A percentile compares a stretch with the other conserved stretches of the same genome.
Evolutionary conservation across 2,329 filamentous ascomycete genomes (phyloP).

Genomic region (Apiospora arundinis): DNA sequence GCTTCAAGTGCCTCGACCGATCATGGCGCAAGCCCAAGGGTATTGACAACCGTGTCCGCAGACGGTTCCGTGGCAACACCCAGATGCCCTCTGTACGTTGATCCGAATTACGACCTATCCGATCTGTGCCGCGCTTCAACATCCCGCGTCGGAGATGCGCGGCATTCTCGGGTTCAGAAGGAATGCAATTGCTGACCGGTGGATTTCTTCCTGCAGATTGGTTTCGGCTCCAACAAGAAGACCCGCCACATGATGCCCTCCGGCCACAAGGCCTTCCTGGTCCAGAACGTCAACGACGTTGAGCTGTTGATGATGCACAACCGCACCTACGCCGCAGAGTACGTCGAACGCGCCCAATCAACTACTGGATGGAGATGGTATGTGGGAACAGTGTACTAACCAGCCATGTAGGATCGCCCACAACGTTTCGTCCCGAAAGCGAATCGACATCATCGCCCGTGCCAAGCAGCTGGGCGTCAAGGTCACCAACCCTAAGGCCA

Average conservation of each 20-base stretch:
- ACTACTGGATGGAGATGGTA: not conserved
- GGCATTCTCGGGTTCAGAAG: not conserved
- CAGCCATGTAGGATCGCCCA: constrained; percentile 80
- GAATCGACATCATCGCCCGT: constrained; percentile 95
- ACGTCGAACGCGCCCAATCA: constrained; percentile 53
- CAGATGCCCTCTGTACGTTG: constrained; percentile 95
- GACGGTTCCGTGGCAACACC: constrained; percentile 95
- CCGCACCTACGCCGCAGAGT: constrained; percentile 98
- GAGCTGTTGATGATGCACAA: constrained; percentile 99
- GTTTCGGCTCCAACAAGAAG: constrained; percentile 99
- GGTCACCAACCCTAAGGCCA: constrained; percentile 99
- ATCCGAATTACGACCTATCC: constrained; percentile 17
- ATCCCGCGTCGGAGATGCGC: not conserved
- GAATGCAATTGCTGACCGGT: constrained; percentile 19
- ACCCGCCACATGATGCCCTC: constrained; percentile 98
- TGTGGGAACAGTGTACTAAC: constrained; percentile 42
- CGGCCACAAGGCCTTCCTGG: constrained; percentile 99
- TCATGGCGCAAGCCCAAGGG: constrained; percentile 99
- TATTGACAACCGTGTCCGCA: constrained; percentile 98
- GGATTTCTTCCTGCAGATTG: constrained; percentile 71
- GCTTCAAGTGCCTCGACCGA: constrained; percentile 88
- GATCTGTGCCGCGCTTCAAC: not conserved
- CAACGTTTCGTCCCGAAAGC: constrained; percentile 97
- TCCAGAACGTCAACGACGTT: constrained; percentile 94
- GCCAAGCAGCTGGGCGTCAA: constrained; percentile 99